Evolutionary conservation across 2,329 filamentous ascomycete species (phyloP), one percentile per base, ranked within the genome.

Genomic region (Penicillium sp.): DNA sequence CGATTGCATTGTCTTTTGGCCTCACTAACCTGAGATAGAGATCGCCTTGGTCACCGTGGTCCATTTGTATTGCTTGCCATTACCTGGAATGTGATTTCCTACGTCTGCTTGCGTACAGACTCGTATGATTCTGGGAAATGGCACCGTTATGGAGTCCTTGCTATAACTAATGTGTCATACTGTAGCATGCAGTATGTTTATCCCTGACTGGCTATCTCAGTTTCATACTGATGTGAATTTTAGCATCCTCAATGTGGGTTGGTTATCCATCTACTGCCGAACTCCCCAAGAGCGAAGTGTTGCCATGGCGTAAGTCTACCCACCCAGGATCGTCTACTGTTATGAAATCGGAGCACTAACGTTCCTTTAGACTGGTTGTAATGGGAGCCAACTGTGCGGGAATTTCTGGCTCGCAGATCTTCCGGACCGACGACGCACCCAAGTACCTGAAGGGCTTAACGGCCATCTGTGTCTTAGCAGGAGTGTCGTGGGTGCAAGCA

Each of bases 331-430:
- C 26, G 13, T 4, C n/a, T 9, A 42, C 9, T 19, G 24, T 16
- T 24, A 13, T 27, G 27, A 6, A 45, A 21, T 33, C 42, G 22
- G 14, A 24, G 21, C 14, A 45, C 46, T 50, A 51, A 54, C 37
- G 14, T 21, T 49, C 33, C 21, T 37, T 55, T 51, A 75, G 72
- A 3, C 62, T 76, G 49, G 68, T 85, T 51, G 84, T 87, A 57
- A 86, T 86, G 84, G 81, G 81, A 21, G 84, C 83, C 48, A 87
- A 87, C 61, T 82, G 82, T 26, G 83, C 84, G 0, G 84, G 83
- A 22, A 86, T 87, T 51, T 84, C 84, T 54, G 84, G 84, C 3
- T 82, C 82, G 0, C 84, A 87, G 65, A 81, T 87, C 58, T 87
- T 86, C 76, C 80, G 68, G 14, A 63, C 65, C 0, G 56, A 55